A percentile compares a stretch with the other conserved stretches of the same genome.
These are phyloP conservation scores for Trichocomaceae sp. DNA, from an alignment of 2,329 filamentous ascomycete species.

Conservation along the genomic window DNA sequence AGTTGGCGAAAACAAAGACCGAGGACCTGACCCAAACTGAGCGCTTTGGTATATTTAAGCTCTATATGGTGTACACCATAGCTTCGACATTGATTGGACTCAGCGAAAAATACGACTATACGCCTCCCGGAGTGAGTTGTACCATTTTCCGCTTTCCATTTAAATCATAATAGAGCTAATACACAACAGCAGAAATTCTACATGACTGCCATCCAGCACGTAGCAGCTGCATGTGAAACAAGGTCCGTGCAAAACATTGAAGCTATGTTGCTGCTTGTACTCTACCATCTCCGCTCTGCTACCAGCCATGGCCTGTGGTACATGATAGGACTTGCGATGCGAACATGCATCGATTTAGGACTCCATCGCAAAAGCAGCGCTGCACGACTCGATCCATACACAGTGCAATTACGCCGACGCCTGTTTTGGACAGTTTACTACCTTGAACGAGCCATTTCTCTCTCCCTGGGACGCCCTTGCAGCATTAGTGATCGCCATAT, in stretches of 20 bases:
- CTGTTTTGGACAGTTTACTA: slow-evolving; percentile 50
- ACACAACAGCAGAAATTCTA: slow-evolving; percentile 42
- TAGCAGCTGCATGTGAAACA: slow-evolving; percentile 44
- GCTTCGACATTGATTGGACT: slow-evolving; percentile 45
- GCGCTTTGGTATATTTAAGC: slow-evolving; percentile 45
- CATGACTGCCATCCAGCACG: slow-evolving; percentile 44
- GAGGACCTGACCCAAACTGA: slow-evolving; percentile 30
- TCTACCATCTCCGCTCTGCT: slow-evolving; percentile 47
- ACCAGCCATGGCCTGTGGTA: slow-evolving; percentile 50
- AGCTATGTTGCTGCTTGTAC: slow-evolving; percentile 46
- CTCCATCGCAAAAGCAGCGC: slow-evolving; percentile 46
- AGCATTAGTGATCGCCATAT: slow-evolving; percentile 49
- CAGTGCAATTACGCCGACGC: slow-evolving; percentile 41
- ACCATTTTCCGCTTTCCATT: background rate
- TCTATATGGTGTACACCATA: slow-evolving; percentile 49
- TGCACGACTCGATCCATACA: slow-evolving; percentile 34
- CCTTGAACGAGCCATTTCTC: slow-evolving; percentile 45
- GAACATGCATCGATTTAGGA: slow-evolving; percentile 48
- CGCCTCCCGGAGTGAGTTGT: slow-evolving; percentile 37
- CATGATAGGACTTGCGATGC: slow-evolving; percentile 50
- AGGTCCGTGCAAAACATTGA: slow-evolving; percentile 48
- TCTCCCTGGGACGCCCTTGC: slow-evolving; percentile 46
- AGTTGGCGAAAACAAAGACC: slow-evolving; percentile 31
- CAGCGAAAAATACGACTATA: slow-evolving; percentile 42
- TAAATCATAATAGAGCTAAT: background rate